These are phyloP conservation scores for Suillus alpinus DNA, from an alignment of 768 basidiomycete genomes.

Conservation along the genomic window DNA sequence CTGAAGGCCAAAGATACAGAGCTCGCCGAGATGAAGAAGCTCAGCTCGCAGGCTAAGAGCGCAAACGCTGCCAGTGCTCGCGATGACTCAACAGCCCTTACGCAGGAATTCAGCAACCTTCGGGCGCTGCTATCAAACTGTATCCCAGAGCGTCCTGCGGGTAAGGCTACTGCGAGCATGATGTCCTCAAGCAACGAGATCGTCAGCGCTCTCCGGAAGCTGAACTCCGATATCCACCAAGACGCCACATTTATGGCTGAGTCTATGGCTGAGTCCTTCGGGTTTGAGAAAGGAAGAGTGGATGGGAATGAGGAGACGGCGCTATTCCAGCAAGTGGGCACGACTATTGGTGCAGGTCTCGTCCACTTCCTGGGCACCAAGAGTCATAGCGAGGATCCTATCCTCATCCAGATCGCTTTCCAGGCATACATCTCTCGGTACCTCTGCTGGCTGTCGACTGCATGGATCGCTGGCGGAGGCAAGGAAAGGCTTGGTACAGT, in stretches of 20 bases:
- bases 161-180: conserved; percentile 32
- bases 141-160: conserved; percentile 41
- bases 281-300: conserved; percentile 16
- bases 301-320: conserved; percentile 22
- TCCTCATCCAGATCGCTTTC: conserved; percentile 36
- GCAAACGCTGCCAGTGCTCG: conserved; percentile 21
- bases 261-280: conserved; percentile 42
- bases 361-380: conserved; percentile 28
- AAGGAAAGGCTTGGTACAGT: conserved; percentile 34
- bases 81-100: conserved; percentile 27
- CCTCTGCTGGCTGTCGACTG: conserved; percentile 24
- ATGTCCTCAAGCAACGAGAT: conserved; percentile 44
- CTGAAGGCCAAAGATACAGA: conserved; percentile 10
- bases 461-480: conserved; percentile 32
- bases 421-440: conserved; percentile 28
- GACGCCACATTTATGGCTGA: conserved; percentile 48
- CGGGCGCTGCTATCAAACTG: neutral
- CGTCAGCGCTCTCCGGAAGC: conserved; percentile 37
- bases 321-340: conserved; percentile 14
- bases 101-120: conserved; percentile 21
- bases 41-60: conserved; percentile 20
- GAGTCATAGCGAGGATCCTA: conserved; percentile 31
- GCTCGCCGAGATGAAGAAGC: conserved; percentile 9
- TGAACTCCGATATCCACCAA: conserved; percentile 50
- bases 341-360: conserved; percentile 18